Percentiles rank a stretch among this genome's conserved stretches.
These are phyloP conservation scores for Cyclostephanos tholiformis DNA, from an alignment of 108 stramenopile species.

Conservation along the genomic window DNA sequence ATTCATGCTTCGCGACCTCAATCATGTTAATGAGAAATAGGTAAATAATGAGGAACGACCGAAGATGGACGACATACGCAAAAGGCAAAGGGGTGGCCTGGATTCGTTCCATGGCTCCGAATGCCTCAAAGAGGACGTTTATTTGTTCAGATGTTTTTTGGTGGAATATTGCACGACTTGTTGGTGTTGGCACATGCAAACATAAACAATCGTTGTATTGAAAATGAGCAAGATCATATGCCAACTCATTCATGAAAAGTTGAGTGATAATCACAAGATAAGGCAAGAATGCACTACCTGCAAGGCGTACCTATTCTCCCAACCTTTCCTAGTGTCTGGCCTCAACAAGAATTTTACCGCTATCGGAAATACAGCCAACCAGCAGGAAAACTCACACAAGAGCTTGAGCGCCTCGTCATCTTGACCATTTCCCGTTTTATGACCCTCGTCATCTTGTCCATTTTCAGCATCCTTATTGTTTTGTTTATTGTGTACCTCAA, in stretches of 20 bases:
- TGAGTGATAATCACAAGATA: neutral
- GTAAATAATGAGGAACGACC: constrained; percentile 69
- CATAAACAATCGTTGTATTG: neutral
- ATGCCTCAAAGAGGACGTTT: constrained; percentile 38
- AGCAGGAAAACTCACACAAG: constrained; percentile 40
- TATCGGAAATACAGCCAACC: constrained; percentile 42
- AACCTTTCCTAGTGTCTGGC: constrained; percentile 24
- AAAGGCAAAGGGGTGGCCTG: constrained; percentile 73
- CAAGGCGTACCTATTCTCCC: constrained; percentile 9
- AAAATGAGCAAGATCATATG: constrained; percentile 36
- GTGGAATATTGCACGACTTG: constrained; percentile 31
- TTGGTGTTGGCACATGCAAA: constrained; percentile 11
- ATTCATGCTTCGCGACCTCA: constrained; percentile 41
- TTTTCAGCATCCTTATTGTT: neutral
- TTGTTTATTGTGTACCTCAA: neutral
- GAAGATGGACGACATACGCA: constrained; percentile 70
- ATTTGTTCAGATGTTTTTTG: constrained; percentile 51
- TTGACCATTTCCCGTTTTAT: too few species aligned
- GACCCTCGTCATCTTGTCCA: neutral
- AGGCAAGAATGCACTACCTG: neutral
- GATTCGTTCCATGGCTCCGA: constrained; percentile 80
- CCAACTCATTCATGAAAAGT: constrained; percentile 21
- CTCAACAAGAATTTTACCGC: constrained; percentile 44
- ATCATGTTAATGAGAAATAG: constrained; percentile 52
- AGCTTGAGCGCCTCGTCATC: constrained; percentile 21